Base-by-base conservation (phyloP, 2,329 filamentous ascomycete species). In the Fusarium nurragi region DNA sequence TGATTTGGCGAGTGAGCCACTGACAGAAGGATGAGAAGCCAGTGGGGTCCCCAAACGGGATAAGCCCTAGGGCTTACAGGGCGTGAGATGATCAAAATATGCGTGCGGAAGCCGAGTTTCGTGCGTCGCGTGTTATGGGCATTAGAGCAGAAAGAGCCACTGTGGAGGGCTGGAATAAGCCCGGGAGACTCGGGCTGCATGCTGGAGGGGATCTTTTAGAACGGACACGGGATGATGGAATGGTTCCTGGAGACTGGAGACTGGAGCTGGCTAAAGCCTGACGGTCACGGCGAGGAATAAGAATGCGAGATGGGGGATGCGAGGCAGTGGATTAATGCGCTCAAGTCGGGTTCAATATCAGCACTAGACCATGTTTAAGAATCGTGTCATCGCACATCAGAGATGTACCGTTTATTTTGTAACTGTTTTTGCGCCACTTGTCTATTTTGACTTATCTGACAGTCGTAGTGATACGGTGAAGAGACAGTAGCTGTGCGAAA, bases 51-150 rank as follows among this genome's bases (percentile, higher is more conserved):
- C 26, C 36, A 60, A 46, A 51, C 41, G 47, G 54, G 46, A 52
- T 49, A 51, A 48, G 23, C 46, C 43, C 56, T 71, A 71, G 69
- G 69, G 69, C 69, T 71, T 72, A 71, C 64, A 56, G 69, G 63
- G 65, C 61, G 69, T 65, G 55, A 25, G 41, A 39, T 36, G 47
- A 50, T 39, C 21, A 47, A 40, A 48, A 38, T 47, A 38, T 50
- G 50, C 39, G 26, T 48, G 43, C 48, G 44, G 32, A 38, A 57
- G 25, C 22, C 25, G 41, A 41, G 19, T 45, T 26, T 41, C 45
- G 40, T 50, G 54, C 63, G 58, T 64, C 49, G 55, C 46, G 30
- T 40, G 38, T 46, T 34, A 58, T 61, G 54, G 49, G 40, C 40
- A 45, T 23, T 39, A 26, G 45, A 46, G 12, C 21, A 26, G 28